Base-by-base conservation (phyloP, 2,329 filamentous ascomycete genomes). In the Akanthomyces lecanii region DNA sequence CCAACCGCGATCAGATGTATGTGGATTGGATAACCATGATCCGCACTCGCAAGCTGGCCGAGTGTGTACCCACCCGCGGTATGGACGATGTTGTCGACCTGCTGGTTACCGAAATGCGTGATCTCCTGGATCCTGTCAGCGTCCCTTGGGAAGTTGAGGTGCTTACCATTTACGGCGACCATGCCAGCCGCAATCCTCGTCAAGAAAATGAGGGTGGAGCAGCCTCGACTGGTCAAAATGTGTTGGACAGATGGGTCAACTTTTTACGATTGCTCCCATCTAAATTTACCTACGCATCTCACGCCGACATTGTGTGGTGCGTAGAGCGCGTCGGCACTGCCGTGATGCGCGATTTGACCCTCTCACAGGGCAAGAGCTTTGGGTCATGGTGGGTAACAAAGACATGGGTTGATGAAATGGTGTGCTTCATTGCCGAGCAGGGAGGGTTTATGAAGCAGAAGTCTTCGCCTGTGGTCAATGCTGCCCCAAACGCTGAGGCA, bases 311-410 rank as follows among this genome's bases (percentile, higher is more conserved):
- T 63, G 85, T 95, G 11, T 89, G 88, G 76, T 91, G 88, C 67
- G 87, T 94, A 47, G 88, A 91, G 68, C 83, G 87, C 28, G 80
- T 95, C 25, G 89, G 90, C 14, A 91, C 89, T 8, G 87, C 89
- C 23, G 88, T 91, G 21, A 86, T 95, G 79, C 84, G 91, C 61
- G 92, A 96, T 69, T 84, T 96, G 63, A 95, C 91, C 0, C 87
- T 95, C 57, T 82, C 86, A 47, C 88, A 90, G 67, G 90, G 89
- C 21, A 86, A 88, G 71, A 93, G 89, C 71, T 96, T 94, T 71
- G 89, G 90, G n/a, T 88, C 90, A 6, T 96, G 92, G 92, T 95
- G 91, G 91, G 90, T 97, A 63, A 92, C 92, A 4, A 97, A 97
- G 74, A 93, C 94, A 63, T 98, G 94, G 82, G 85, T 97, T 59